A percentile compares a stretch with the other conserved stretches of the same genome.
These are phyloP conservation scores for Penicillium dipodomyicola DNA, from an alignment of 495 filamentous ascomycete species.

Conservation along the genomic window DNA sequence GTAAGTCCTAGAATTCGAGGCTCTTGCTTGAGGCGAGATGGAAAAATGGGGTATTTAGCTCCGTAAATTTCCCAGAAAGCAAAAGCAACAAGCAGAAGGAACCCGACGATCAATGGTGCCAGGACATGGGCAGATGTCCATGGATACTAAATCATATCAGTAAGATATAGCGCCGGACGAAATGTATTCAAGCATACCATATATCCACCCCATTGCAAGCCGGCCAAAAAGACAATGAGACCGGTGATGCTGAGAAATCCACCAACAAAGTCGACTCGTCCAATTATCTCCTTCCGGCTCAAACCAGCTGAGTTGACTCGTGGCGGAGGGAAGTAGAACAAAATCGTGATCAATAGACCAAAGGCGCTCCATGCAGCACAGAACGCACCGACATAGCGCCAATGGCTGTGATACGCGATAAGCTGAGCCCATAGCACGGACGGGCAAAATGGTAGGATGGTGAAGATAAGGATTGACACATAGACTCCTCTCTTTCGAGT, in stretches of 20 bases:
- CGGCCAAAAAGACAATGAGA: conserved; percentile 63
- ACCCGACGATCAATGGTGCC: conserved; percentile 57
- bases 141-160: conserved; percentile 44
- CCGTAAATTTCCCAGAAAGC: conserved; percentile 59
- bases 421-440: conserved; percentile 70
- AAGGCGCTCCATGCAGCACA: conserved; percentile 59
- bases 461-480: conserved; percentile 64
- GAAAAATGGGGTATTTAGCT: conserved; percentile 65
- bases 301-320: conserved; percentile 54
- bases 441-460: conserved; percentile 66
- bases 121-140: conserved; percentile 60
- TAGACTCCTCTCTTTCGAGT: conserved; percentile 66
- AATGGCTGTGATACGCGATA: conserved; percentile 56
- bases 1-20: conserved; percentile 62
- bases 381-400: conserved; percentile 64
- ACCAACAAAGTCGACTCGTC: conserved; percentile 63
- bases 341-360: conserved; percentile 56
- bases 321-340: conserved; percentile 68
- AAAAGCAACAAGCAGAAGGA: conserved; percentile 53
- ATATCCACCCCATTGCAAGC: conserved; percentile 68
- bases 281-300: conserved; percentile 49
- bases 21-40: conserved; percentile 58
- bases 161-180: neutral
- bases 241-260: conserved; percentile 65
- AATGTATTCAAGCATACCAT: conserved; percentile 38